Percentiles rank a stretch among this genome's conserved stretches.
phyloP scores from a whole-genome alignment of 371 early-diverging fungal genomes.

The Mortierella sp. region DNA sequence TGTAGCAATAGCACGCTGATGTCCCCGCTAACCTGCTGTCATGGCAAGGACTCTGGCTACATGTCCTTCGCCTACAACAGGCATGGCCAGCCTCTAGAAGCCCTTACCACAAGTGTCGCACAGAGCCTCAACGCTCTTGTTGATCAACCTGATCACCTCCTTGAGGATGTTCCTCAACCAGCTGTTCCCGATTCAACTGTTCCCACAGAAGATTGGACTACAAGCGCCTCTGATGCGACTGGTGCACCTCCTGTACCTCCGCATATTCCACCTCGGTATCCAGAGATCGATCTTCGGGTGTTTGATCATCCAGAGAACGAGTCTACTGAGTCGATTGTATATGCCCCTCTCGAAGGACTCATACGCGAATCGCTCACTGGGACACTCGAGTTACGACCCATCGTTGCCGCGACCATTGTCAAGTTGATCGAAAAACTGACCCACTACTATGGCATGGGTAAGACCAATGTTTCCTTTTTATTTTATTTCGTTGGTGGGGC shows the following conservation, averaged over 20 bases:
- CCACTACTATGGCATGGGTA: conserved; percentile 66
- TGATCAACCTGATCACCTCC: not conserved
- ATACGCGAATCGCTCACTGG: not conserved
- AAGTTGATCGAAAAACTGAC: conserved; percentile 75
- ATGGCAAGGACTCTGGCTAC: conserved; percentile 35
- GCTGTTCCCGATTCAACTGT: too few relatives aligned
- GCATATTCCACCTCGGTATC: conserved; percentile 32
- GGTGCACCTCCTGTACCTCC: conserved; percentile 6
- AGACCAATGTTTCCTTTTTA: not conserved
- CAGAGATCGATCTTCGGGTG: conserved; percentile 29
- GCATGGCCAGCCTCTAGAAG: not conserved
- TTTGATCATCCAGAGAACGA: conserved; percentile 43
- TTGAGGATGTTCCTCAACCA: not conserved
- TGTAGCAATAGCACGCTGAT: conserved; percentile 9
- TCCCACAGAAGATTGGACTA: not conserved
- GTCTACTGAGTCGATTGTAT: conserved; percentile 27
- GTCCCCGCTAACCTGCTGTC: conserved; percentile 19
- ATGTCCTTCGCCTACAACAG: conserved; percentile 11
- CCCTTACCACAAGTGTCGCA: not conserved
- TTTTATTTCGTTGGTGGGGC: too few relatives aligned
- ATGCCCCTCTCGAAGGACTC: conserved; percentile 2
- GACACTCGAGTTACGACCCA: conserved; percentile 22
- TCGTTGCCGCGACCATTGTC: conserved; percentile 68
- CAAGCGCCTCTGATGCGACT: not conserved
- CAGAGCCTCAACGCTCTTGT: not conserved